Evolutionary conservation across 495 filamentous ascomycete species (phyloP), one percentile per base, ranked within the genome.

Genomic region (Hypoxylon subgilvum): DNA sequence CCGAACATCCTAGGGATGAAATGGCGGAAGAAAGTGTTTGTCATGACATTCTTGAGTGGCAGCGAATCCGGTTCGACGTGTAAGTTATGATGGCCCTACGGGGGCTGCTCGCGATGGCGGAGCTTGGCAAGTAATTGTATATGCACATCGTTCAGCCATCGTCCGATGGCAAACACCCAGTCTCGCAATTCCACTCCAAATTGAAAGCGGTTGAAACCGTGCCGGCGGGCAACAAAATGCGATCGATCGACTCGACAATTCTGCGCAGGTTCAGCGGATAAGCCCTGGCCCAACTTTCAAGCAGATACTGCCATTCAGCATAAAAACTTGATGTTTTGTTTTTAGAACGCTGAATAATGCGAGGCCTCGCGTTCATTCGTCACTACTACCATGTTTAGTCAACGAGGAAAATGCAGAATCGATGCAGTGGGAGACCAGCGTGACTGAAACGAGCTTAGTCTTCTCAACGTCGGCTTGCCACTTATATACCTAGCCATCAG

Each of bases 311-410:
- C 46, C 41, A 34, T 47, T 50, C 34, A 23, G 32, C 44, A 45
- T 38, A 18, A 42, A 51, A 34, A 31, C 45, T 41, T 52, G 50
- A 50, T 64, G 61, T 40, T 63, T 64, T 64, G 48, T 59, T 64
- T 64, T 64, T 64, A 64, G 54, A 58, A 51, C 40, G 54, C 54
- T 64, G 61, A 64, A 21, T 59, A 64, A 59, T 39, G 43, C n/a
- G 44, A 0, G 46, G 30, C 44, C 2, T 12, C 16, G 32, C 10
- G 27, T 13, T 47, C 16, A 58, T 64, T 64, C 61, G 61, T 55
- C 50, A 19, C 45, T 19, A 35, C 4, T 31, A 27, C 8, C 18
- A 17, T 44, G 53, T 44, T 64, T 58, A 64, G 54, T 64, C 50
- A 64, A 54, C 39, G 39, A 39, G 27, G 35, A 19, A 13, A 43